Base-by-base conservation (phyloP, 2,329 filamentous ascomycete genomes). In the Myrmaecium sp. region DNA sequence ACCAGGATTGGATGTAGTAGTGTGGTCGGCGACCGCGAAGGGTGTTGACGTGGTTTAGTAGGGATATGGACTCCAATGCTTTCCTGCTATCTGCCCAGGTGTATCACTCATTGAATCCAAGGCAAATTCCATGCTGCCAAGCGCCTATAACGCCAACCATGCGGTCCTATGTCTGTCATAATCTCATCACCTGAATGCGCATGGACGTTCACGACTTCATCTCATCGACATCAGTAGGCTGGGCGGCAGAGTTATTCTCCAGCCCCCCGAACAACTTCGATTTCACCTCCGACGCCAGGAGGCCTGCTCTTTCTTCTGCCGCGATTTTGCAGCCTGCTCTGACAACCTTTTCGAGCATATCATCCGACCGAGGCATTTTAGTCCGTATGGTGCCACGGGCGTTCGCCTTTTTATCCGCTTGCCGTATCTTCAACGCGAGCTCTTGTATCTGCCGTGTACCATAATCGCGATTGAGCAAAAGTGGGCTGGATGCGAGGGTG, bases 401-500 rank as follows among this genome's bases (percentile, higher is more conserved):
- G 11, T 39, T 35, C 22, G 40, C 39, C 22, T 35, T 27, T 25
- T 42, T 44, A 19, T 60, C 69, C 3, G 72, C 69, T 36, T 82
- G 72, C 38, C 65, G 63, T 38, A 91, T 75, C 57, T 93, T 94
- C 37, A 72, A 69, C 21, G 77, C 77, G 22, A 95, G 62, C 50
- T 98, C 89, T 25, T 74, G 61, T 55, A 98, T 89, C 53, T 94
- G 84, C 52, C 84, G 89, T 42, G 77, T 92, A 27, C 75, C 77
- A 47, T 84, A 98, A 40, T 94, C 86, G 35, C 84, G 78, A 46
- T 93, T 95, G 30, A 81, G 83, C 41, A 92, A 74, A 4, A 94
- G 66, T 13, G 86, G 84, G 40, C 74, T 89, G 41, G 92, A 81
- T 17, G 82, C 91, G 12, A 98, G 67, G 5, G 89, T 98, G 45